Base-by-base conservation (phyloP, 2,329 filamentous ascomycete species). In the Arthrobotrys megalospora region DNA sequence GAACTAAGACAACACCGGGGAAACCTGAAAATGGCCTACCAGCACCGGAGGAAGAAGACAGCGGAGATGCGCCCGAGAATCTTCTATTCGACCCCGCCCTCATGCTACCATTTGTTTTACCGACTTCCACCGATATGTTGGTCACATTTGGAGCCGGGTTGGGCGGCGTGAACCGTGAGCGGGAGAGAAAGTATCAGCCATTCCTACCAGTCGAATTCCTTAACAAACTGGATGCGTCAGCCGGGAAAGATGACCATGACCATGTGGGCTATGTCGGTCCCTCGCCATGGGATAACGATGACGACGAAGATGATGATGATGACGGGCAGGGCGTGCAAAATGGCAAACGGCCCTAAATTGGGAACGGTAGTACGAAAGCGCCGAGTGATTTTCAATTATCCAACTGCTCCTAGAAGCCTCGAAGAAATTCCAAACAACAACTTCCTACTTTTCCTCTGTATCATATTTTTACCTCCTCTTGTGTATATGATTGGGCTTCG, bases 121-220 rank as follows among this genome's bases (percentile, higher is more conserved):
- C 96, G 0, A 97, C 95, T 0, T 96, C 93, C 72, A 98, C 94
- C 28, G 96, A 99, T 84, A 99, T 99, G 96, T 88, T 98, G 58
- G 90, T 99, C 58, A 95, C 91, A 80, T 99, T 96, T 82, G 96
- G 96, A 0, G 94, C 96, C 11, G 96, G 96, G 0, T 96, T 98
- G 82, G 96, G 96, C 4, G 96, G 96, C 0, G 87, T 96, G 55
- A 97, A 99, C 85, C 89, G 92, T 79, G 96, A 98, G 85, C 88
- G 94, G 71, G 96, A 96, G 84, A 88, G 93, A 80, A 97, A 97
- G 85, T 99, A 99, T 84, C 96, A 97, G 53, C 96, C 96, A 1
- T 97, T 93, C 0, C 93, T 99, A 66, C 95, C 96, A 16, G 91
- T 94, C 0, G 96, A 99, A 85, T 97, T 98, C 83, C 86, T 99